Conservation (phyloP, 2,329 filamentous ascomycete genomes). For the Cordyceps farinosa region DNA sequence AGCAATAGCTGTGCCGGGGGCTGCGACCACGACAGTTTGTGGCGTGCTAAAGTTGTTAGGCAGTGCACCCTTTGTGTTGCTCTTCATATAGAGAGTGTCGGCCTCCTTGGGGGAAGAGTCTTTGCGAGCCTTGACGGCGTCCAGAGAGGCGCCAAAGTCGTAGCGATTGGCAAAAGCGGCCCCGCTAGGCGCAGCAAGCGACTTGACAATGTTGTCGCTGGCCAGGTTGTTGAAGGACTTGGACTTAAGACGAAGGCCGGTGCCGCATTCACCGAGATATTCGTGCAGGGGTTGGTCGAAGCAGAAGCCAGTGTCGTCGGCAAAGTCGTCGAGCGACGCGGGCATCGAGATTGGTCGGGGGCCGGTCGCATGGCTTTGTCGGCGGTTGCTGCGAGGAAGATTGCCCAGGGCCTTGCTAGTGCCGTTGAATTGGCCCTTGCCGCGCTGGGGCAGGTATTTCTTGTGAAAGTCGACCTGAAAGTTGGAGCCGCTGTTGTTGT, state of each 20-base stretch:
- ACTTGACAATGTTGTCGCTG: conserved; percentile 55
- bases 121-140: conserved; percentile 73
- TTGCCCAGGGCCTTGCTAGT: conserved; percentile 49
- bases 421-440: conserved; percentile 52
- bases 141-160: conserved; percentile 90
- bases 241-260: conserved; percentile 66
- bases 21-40: conserved; percentile 19
- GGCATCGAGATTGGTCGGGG: conserved; percentile 54
- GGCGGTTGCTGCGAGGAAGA: conserved; percentile 65
- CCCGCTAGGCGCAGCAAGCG: conserved; percentile 54
- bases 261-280: conserved; percentile 60
- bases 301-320: conserved; percentile 53
- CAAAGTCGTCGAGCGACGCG: conserved; percentile 68
- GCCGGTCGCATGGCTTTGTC: conserved; percentile 37
- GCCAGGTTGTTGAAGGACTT: conserved; percentile 62
- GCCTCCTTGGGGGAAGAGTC: conserved; percentile 55
- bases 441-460: conserved; percentile 62
- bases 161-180: conserved; percentile 89
- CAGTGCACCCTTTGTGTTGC: conserved; percentile 34
- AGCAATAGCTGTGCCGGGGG: conserved; percentile 53
- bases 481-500: conserved; percentile 84
- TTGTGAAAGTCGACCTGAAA: conserved; percentile 93
- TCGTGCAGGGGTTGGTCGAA: conserved; percentile 59
- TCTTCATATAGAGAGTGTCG: conserved; percentile 57
- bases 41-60: conserved; percentile 27